phyloP scores from a whole-genome alignment of 257 asterid genomes.

The Capsicum baccatum region DNA sequence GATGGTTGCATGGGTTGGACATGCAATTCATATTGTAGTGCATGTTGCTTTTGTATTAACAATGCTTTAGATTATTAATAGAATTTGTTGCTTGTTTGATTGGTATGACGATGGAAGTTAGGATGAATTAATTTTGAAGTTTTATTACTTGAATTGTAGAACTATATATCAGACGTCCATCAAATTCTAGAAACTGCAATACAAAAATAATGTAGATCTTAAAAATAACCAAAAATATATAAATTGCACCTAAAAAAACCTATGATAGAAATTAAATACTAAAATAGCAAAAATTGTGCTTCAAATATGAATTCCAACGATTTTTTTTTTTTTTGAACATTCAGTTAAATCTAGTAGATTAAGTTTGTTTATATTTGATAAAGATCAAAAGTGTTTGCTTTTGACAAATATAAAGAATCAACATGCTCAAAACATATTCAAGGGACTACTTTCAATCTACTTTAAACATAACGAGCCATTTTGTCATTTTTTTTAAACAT shows the following conservation, averaged over 20 bases:
- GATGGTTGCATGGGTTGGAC: neutral
- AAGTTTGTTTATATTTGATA: too few relatives aligned
- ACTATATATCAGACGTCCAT: neutral
- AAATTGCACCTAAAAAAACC: neutral
- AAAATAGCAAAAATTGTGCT: too few relatives aligned
- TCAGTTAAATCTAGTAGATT: too few relatives aligned
- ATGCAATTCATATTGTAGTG: neutral
- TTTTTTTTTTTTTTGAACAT: too few relatives aligned
- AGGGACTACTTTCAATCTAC: neutral
- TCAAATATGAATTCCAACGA: too few relatives aligned
- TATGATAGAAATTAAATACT: too few relatives aligned
- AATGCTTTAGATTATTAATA: neutral
- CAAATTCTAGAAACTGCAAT: neutral
- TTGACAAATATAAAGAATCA: neutral
- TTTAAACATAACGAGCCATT: too few relatives aligned
- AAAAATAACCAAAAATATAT: neutral
- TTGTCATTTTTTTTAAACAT: neutral
- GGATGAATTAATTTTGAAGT: conserved; percentile 5
- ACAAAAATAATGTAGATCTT: neutral
- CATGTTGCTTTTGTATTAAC: neutral
- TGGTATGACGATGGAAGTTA: neutral
- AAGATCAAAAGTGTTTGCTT: neutral
- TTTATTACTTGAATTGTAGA: neutral
- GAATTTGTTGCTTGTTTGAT: neutral
- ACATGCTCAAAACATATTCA: neutral